Base-by-base conservation (phyloP, 108 stramenopile genomes). In the Thalassiosira profunda region DNA sequence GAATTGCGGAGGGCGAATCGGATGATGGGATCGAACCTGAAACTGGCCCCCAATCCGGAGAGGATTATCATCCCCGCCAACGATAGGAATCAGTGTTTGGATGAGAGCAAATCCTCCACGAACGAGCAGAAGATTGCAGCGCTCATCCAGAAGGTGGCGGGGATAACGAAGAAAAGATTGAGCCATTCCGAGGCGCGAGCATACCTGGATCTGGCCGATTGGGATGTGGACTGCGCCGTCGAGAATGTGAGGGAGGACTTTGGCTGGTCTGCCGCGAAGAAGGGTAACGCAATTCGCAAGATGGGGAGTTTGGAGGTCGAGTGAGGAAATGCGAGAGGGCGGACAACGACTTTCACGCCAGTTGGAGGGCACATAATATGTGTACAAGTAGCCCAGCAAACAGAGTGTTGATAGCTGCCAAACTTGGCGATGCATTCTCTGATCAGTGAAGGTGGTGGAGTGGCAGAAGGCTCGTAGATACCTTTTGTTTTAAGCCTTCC, bases 161-260 rank as follows among this genome's bases (percentile, higher is more conserved):
- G 28, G 0, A 12, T 48, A 17, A 35, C 62, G 2, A 48, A 63
- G 0, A 26, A 43, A 1, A 49, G 10, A 4, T 25, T 20, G 46
- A 55, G 45, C 25, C 45, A 64, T 24, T 54, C 37, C 8, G 86
- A 87, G 42, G 86, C 86, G 11, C 62, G 66, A 35, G 72, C 72
- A 9, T 88, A 85, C 63, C 41, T 88, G 21, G 84, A 83, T 53
- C 57, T 88, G 55, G 72, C 72, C 43, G 84, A 84, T 61, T 85
- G 87, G 84, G 62, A 83, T 67, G n/a, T 85, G 33, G 56, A 42
- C 1, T 43, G 51, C 29, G 81, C 87, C 0, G 25, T 85, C 14
- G 63, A 77, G 38, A 78, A 80, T 54, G 87, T 56, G 15, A 14
- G 36, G 18, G 73, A 74, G 7, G 73, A n/a, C n/a, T n/a, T n/a